These are phyloP conservation scores for Colletotrichum endophyticum DNA, from an alignment of 2,329 filamentous ascomycete genomes.

Conservation along the genomic window DNA sequence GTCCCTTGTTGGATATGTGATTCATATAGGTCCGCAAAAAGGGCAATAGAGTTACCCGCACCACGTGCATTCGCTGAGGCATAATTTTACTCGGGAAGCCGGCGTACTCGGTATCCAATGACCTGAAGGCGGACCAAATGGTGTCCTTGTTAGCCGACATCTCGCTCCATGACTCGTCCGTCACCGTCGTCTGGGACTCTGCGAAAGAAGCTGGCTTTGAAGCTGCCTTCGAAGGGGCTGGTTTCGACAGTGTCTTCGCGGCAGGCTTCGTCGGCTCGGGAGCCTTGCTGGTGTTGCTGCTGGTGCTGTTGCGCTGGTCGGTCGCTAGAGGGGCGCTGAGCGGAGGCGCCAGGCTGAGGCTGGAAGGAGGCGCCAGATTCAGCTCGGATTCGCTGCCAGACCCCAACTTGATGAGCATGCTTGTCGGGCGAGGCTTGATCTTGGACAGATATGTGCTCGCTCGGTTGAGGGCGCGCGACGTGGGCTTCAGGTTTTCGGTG, in stretches of 20 bases:
- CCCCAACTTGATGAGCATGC: constrained; percentile 44
- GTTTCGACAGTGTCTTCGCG: not conserved
- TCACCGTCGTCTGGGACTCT: constrained; percentile 41
- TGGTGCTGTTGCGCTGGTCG: not conserved
- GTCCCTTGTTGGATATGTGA: constrained; percentile 66
- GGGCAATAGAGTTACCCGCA: constrained; percentile 75
- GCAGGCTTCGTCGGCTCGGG: not conserved
- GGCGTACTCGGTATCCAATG: constrained; percentile 52
- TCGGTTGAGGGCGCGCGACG: constrained; percentile 44
- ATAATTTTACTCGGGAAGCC: constrained; percentile 75
- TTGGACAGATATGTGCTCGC: constrained; percentile 56
- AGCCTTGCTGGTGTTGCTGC: not conserved
- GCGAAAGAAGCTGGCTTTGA: constrained; percentile 41
- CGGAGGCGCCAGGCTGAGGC: constrained; percentile 44
- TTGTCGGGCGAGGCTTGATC: constrained; percentile 53
- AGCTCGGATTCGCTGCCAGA: constrained; percentile 42
- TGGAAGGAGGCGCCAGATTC: constrained; percentile 46
- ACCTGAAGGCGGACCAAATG: constrained; percentile 60
- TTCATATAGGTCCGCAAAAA: constrained; percentile 75
- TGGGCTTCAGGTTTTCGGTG: constrained; percentile 40
- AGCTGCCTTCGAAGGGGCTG: constrained; percentile 22
- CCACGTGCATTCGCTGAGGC: constrained; percentile 74
- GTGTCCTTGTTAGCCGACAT: constrained; percentile 54
- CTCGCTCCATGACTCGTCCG: constrained; percentile 51
- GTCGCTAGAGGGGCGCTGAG: constrained; percentile 31